Evolutionary conservation across 768 basidiomycete species (phyloP), one percentile per base, ranked within the genome.

Genomic region (Pleurotus ostreatus): DNA sequence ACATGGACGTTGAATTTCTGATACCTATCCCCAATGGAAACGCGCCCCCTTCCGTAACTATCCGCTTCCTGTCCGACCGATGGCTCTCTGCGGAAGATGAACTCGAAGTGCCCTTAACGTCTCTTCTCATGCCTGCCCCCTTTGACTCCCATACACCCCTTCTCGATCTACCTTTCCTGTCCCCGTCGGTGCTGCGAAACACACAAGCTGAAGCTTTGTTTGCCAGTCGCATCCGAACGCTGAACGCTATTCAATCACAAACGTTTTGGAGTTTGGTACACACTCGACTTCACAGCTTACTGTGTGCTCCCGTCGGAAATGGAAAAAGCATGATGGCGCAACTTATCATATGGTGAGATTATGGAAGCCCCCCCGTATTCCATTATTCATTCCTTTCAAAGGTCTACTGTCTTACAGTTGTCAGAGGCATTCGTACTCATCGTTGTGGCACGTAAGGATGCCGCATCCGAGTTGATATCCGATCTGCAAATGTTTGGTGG

Each of bases 61-160:
- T 97, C 55, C 84, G 91, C 15, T 86, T 84, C 38, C 81, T 92
- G 45, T 98, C 94, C 5, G 95, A 98, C 70, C 80, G 83, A 57
- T 99, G 97, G 97, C 76, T 97, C 61, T 93, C 93, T 2, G 89
- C 94, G 1, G 94, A 97, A 63, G 83, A 91, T 53, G 85, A 88
- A 58, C 63, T 86, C 6, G 59, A 62, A 2, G 75, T 98, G 40
- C 68, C 84, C 2, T 68, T 98, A 40, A 82, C 85, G 1, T 73
- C 77, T 4, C 71, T 98, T 25, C 70, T 84, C 47, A 95, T 98
- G 89, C 97, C 97, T 1, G 52, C 66, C 12, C 63, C 70, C 13
- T 81, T 83, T 18, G 70, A 73, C 49, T 79, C 75, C 48, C 85
- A 82, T 63, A 86, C 85, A 0, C 76, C 82, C 25, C 72, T 87